A percentile compares a stretch with the other conserved stretches of the same genome.
Conservation (phyloP, 2,329 filamentous ascomycete species). For the Fusarium sororula region DNA sequence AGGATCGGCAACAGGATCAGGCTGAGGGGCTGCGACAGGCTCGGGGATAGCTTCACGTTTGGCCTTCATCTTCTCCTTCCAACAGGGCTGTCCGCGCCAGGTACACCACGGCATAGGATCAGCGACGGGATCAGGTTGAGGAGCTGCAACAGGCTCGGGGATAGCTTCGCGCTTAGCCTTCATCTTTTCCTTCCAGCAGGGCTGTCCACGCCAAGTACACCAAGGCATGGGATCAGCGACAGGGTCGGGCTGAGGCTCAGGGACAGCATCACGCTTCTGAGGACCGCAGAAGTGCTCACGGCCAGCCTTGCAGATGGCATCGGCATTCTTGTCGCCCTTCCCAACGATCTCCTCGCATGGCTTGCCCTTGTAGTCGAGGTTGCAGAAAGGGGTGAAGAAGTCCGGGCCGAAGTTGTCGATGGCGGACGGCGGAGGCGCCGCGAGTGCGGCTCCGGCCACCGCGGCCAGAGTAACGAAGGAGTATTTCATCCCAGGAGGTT, state of each 20-base stretch:
- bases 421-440: background rate
- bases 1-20: background rate
- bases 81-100: constrained; percentile 2
- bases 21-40: background rate
- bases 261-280: constrained; percentile 1
- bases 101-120: constrained; percentile 9
- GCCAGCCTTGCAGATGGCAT: background rate
- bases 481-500: constrained; percentile 42
- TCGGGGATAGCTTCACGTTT: too few relatives aligned
- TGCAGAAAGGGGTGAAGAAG: background rate
- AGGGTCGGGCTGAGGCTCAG: constrained; percentile 29
- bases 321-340: background rate
- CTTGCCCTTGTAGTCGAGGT: background rate
- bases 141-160: background rate
- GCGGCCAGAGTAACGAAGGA: constrained; percentile 39
- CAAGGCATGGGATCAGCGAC: constrained; percentile 25
- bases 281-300: background rate
- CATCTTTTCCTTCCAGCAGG: constrained; percentile 52
- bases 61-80: background rate
- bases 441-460: constrained; percentile 26
- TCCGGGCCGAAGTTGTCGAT: constrained; percentile 1
- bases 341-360: background rate
- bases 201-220: constrained; percentile 51
- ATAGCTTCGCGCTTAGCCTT: constrained; percentile 2
- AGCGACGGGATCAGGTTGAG: background rate